phyloP scores from a whole-genome alignment of 768 basidiomycete genomes.

The Amanita molliuscula region DNA sequence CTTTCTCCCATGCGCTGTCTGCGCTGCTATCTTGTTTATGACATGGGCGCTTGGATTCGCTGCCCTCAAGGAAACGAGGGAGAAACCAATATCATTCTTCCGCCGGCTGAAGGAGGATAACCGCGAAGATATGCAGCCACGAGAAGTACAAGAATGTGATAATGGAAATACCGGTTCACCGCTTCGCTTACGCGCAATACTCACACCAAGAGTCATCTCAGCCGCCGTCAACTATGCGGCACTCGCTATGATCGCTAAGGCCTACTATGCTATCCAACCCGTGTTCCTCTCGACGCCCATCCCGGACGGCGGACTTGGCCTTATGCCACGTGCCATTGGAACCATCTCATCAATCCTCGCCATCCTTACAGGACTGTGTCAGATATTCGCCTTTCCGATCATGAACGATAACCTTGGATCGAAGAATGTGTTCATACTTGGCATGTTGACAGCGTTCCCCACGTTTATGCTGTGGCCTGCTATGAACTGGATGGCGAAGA shows the following conservation, averaged over 20 bases:
- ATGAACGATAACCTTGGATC: slow-evolving; percentile 16
- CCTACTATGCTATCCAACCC: slow-evolving; percentile 48
- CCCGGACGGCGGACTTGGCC: slow-evolving; percentile 33
- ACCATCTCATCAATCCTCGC: slow-evolving; percentile 41
- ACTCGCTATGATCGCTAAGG: slow-evolving; percentile 38
- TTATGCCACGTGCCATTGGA: slow-evolving; percentile 37
- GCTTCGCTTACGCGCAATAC: background rate
- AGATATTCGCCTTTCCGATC: slow-evolving; percentile 49
- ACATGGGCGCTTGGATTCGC: slow-evolving; percentile 33
- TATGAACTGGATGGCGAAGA: background rate
- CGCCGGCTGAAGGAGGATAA: background rate
- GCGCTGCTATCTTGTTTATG: slow-evolving; percentile 27
- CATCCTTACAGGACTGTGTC: slow-evolving; percentile 41
- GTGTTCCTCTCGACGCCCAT: slow-evolving; percentile 57
- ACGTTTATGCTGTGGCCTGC: slow-evolving; percentile 39
- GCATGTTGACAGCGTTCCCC: slow-evolving; percentile 30
- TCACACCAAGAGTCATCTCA: slow-evolving; percentile 31
- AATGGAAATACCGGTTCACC: background rate
- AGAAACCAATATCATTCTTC: background rate
- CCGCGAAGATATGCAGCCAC: background rate
- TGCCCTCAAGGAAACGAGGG: slow-evolving; percentile 34
- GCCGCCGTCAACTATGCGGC: slow-evolving; percentile 31
- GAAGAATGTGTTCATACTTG: slow-evolving; percentile 30
- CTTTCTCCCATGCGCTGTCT: slow-evolving; percentile 26
- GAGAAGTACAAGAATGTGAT: background rate